A percentile compares a stretch with the other conserved stretches of the same genome.
Evolutionary conservation across 345 rosid genomes (phyloP).

Genomic region (Lagerstroemia speciosa): DNA sequence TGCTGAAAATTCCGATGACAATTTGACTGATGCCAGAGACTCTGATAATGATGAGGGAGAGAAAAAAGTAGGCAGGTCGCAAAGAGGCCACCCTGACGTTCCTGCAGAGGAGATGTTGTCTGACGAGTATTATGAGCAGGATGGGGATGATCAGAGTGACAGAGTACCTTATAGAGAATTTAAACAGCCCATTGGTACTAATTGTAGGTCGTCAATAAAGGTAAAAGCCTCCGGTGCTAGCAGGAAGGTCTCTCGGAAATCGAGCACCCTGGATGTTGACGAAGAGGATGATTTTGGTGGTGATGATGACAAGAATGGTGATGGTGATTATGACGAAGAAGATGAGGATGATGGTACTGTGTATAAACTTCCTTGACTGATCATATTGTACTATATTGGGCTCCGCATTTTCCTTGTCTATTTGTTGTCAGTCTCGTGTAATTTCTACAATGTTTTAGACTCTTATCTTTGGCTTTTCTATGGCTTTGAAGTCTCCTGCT

Average conservation of each 20-base stretch:
- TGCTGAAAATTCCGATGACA: slow-evolving; percentile 46
- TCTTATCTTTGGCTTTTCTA: slow-evolving; percentile 4
- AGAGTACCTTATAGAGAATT: slow-evolving; percentile 48
- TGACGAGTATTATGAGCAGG: slow-evolving; percentile 99
- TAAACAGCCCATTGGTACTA: slow-evolving; percentile 40
- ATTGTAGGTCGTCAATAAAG: slow-evolving; percentile 37
- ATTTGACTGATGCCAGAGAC: slow-evolving; percentile 45
- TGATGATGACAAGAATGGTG: slow-evolving; percentile 33
- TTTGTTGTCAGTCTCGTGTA: not conserved
- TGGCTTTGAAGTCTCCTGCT: slow-evolving; percentile 10
- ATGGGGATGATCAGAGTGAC: slow-evolving; percentile 91
- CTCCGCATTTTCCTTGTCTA: not conserved
- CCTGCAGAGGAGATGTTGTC: slow-evolving; percentile 99
- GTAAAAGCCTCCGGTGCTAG: slow-evolving; percentile 30
- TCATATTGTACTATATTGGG: not conserved
- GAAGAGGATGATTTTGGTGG: slow-evolving; percentile 25
- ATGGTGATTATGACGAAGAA: slow-evolving; percentile 73
- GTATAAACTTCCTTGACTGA: not conserved
- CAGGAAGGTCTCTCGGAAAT: slow-evolving; percentile 40
- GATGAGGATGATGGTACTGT: slow-evolving; percentile 79
- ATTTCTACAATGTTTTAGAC: not conserved
- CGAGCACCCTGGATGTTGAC: slow-evolving; percentile 34
- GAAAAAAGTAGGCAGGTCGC: slow-evolving; percentile 40
- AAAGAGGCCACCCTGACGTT: slow-evolving; percentile 65
- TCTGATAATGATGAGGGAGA: slow-evolving; percentile 66